These are phyloP conservation scores for Lactarius quietus DNA, from an alignment of 768 basidiomycete species.

Conservation along the genomic window DNA sequence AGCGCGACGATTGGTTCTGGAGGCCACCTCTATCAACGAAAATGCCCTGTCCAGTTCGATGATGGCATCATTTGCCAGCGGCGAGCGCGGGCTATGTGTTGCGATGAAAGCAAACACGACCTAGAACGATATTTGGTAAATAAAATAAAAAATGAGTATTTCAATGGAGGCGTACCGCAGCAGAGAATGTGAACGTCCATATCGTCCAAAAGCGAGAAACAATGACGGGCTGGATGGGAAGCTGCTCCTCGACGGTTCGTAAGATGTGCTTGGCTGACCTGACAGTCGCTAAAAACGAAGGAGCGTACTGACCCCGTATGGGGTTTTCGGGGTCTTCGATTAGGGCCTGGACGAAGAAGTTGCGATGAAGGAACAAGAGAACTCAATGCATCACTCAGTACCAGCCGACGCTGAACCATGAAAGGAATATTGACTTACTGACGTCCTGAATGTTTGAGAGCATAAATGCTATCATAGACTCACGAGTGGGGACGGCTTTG, in stretches of 20 bases:
- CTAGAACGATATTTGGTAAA: conserved; percentile 39
- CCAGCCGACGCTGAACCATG: conserved; percentile 35
- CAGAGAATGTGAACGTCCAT: conserved; percentile 55
- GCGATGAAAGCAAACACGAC: conserved; percentile 79
- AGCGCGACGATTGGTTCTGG: conserved; percentile 55
- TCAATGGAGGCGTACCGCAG: conserved; percentile 51
- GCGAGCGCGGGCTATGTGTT: conserved; percentile 65
- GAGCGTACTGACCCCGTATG: conserved; percentile 44
- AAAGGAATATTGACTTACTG: conserved; percentile 33
- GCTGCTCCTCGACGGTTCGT: conserved; percentile 40
- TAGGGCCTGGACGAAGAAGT: conserved; percentile 56
- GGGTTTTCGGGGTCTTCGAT: conserved; percentile 47
- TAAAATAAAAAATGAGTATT: conserved; percentile 29
- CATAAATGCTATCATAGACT: conserved; percentile 40
- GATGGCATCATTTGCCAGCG: conserved; percentile 64
- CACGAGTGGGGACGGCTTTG: conserved; percentile 27
- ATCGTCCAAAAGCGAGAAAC: conserved; percentile 53
- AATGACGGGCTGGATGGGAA: conserved; percentile 42
- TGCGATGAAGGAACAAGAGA: conserved; percentile 52
- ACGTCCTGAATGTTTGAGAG: conserved; percentile 38
- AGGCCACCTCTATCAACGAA: conserved; percentile 60
- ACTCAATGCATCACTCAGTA: conserved; percentile 34
- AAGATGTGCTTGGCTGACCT: conserved; percentile 48
- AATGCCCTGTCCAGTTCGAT: conserved; percentile 65
- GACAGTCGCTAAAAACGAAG: conserved; percentile 52